Evolutionary conservation across 2,329 filamentous ascomycete species (phyloP).

Genomic region (Microsporum audouinii): DNA sequence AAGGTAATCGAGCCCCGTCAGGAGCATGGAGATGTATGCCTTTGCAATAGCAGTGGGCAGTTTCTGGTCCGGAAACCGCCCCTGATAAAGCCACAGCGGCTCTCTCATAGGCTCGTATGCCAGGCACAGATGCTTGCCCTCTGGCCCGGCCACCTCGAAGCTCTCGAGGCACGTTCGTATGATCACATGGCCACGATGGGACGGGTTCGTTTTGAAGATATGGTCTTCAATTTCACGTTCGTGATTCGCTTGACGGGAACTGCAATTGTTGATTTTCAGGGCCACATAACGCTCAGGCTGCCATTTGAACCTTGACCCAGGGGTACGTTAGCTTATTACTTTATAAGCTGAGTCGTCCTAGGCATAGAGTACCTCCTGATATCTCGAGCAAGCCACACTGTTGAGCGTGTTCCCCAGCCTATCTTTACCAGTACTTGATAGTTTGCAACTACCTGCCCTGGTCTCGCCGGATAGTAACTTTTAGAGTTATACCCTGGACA

Average conservation of each 20-base stretch:
- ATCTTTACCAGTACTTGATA: slow-evolving; percentile 12
- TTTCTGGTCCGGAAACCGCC: slow-evolving; percentile 15
- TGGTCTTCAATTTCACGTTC: slow-evolving; percentile 21
- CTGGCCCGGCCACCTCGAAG: slow-evolving; percentile 16
- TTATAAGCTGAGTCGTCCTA: no score
- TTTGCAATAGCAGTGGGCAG: slow-evolving; percentile 21
- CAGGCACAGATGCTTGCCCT: slow-evolving; percentile 23
- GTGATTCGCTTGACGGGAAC: neutral
- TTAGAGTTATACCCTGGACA: slow-evolving; percentile 7
- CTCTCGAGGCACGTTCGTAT: slow-evolving; percentile 21
- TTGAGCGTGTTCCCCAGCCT: slow-evolving; percentile 11
- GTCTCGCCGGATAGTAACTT: slow-evolving; percentile 9
- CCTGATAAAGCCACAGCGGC: slow-evolving; percentile 22
- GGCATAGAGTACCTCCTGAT: neutral
- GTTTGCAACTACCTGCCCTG: slow-evolving; percentile 8
- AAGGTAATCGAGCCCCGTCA: slow-evolving; percentile 30
- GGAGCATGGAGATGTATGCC: slow-evolving; percentile 21
- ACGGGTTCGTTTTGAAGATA: slow-evolving; percentile 17
- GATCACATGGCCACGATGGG: slow-evolving; percentile 19
- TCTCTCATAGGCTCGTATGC: slow-evolving; percentile 27
- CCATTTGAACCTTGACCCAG: slow-evolving; percentile 5
- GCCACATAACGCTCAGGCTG: neutral
- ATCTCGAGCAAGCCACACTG: slow-evolving; percentile 13
- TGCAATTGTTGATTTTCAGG: neutral
- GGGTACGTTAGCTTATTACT: neutral